Evolutionary conservation across 176 grass and related monocot species (phyloP).

Genomic region (Calamus simplicifolius): DNA sequence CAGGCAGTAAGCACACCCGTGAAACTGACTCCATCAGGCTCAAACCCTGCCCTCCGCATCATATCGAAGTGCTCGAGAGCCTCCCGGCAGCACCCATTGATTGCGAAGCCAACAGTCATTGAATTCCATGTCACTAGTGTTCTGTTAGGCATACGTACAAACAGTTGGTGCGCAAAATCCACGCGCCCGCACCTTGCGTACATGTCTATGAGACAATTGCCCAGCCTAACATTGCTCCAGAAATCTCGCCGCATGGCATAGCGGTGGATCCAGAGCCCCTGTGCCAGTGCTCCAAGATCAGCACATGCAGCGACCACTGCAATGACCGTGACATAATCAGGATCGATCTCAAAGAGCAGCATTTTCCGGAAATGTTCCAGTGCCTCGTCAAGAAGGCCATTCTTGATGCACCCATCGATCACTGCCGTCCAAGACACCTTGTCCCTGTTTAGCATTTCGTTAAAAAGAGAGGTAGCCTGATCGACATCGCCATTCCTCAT

Average conservation of each 20-base stretch:
- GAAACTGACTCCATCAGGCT: constrained; percentile 48
- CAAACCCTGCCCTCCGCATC: constrained; percentile 46
- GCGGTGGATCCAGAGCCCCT: constrained; percentile 59
- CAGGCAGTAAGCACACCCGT: constrained; percentile 61
- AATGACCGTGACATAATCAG: constrained; percentile 49
- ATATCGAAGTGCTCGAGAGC: constrained; percentile 41
- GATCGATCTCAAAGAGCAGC: constrained; percentile 25
- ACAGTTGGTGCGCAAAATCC: constrained; percentile 49
- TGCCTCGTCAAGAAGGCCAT: constrained; percentile 43
- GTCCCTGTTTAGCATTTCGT: constrained; percentile 37
- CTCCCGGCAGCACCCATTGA: constrained; percentile 32
- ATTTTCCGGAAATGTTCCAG: constrained; percentile 43
- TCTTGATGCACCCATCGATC: constrained; percentile 51
- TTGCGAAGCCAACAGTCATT: constrained; percentile 40
- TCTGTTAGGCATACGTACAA: constrained; percentile 28
- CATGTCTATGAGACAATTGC: constrained; percentile 60
- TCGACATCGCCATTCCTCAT: constrained; percentile 41
- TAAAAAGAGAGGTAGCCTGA: constrained; percentile 38
- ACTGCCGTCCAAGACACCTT: constrained; percentile 65
- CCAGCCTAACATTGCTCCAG: constrained; percentile 32
- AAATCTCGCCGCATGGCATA: constrained; percentile 14
- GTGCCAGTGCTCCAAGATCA: constrained; percentile 37
- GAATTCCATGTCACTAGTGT: constrained; percentile 60
- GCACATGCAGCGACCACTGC: constrained; percentile 39
- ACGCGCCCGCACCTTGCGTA: constrained; percentile 53